Conservation (phyloP, 176 grass and related monocot species). For the Avena eriantha region DNA sequence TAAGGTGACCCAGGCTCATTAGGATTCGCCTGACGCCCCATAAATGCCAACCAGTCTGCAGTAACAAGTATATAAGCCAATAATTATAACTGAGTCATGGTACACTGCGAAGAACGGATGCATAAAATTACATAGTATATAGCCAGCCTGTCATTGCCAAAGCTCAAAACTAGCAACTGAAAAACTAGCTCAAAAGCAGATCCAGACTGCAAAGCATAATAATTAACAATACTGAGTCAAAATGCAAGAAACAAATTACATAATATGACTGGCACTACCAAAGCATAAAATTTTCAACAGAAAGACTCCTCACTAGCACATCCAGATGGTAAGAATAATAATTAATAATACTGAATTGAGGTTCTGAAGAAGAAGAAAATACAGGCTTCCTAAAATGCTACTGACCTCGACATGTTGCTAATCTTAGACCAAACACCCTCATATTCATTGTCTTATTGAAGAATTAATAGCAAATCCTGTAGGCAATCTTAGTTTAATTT, state of each 20-base stretch:
- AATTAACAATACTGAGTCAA: background rate
- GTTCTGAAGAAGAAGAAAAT: slow-evolving; percentile 12
- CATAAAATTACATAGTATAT: slow-evolving; percentile 39
- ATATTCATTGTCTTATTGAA: background rate
- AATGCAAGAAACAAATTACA: background rate
- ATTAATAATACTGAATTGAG: background rate
- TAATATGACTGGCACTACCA: slow-evolving; percentile 28
- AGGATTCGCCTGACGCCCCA: slow-evolving; percentile 72
- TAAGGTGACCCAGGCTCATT: slow-evolving; percentile 79
- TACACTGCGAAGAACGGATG: slow-evolving; percentile 19
- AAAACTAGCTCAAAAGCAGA: background rate
- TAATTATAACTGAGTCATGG: slow-evolving; percentile 2
- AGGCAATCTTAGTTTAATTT: background rate
- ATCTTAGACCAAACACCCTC: background rate
- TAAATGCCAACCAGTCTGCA: slow-evolving; percentile 91
- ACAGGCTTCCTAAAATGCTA: background rate
- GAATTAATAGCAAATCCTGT: background rate
- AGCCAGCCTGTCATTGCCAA: slow-evolving; percentile 12
- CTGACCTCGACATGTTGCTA: background rate
- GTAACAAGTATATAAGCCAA: slow-evolving; percentile 42
- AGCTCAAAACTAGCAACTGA: background rate
- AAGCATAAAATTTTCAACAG: slow-evolving; percentile 5
- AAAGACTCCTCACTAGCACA: background rate
- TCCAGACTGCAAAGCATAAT: slow-evolving; percentile 19
- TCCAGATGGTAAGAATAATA: slow-evolving; percentile 17